A percentile compares a stretch with the other conserved stretches of the same genome.
Conservation (phyloP, 306 rosid genomes). For the Neltuma alba region DNA sequence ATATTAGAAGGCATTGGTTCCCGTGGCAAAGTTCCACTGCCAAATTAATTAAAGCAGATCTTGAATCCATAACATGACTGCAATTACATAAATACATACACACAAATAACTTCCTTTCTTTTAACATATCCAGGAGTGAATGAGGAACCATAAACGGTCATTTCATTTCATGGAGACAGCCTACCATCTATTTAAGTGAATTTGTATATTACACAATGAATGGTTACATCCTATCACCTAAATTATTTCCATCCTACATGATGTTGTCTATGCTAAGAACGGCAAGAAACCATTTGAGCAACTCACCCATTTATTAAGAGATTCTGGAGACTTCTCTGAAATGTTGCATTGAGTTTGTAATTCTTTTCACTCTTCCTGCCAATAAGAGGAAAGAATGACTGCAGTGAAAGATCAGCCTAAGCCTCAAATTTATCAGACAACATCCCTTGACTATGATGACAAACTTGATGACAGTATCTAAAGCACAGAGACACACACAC, state of each 20-base stretch:
- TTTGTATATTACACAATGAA: constrained; percentile 11
- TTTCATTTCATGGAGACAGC: constrained; percentile 34
- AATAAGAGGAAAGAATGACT: constrained; percentile 22
- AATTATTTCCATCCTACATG: background rate
- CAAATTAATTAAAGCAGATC: constrained; percentile 38
- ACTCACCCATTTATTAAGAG: constrained; percentile 81
- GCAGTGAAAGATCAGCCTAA: background rate
- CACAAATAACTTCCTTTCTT: background rate
- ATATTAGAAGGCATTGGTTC: constrained; percentile 88
- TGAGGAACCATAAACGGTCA: constrained; percentile 29
- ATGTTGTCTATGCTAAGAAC: constrained; percentile 7
- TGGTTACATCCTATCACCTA: constrained; percentile 16
- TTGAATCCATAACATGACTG: constrained; percentile 26
- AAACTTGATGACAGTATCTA: background rate
- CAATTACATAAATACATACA: background rate
- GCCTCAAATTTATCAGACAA: constrained; percentile 6
- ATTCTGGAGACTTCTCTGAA: constrained; percentile 83
- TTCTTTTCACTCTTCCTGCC: constrained; percentile 82
- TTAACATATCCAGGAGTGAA: constrained; percentile 29
- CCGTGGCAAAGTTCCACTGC: constrained; percentile 95
- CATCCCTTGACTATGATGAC: constrained; percentile 3
- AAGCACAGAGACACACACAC: background rate
- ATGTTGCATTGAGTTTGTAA: constrained; percentile 73
- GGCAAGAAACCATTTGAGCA: constrained; percentile 23
- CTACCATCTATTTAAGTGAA: background rate